These are phyloP conservation scores for Domatiomyces catenatus DNA, from an alignment of 2,329 filamentous ascomycete genomes.

Conservation along the genomic window DNA sequence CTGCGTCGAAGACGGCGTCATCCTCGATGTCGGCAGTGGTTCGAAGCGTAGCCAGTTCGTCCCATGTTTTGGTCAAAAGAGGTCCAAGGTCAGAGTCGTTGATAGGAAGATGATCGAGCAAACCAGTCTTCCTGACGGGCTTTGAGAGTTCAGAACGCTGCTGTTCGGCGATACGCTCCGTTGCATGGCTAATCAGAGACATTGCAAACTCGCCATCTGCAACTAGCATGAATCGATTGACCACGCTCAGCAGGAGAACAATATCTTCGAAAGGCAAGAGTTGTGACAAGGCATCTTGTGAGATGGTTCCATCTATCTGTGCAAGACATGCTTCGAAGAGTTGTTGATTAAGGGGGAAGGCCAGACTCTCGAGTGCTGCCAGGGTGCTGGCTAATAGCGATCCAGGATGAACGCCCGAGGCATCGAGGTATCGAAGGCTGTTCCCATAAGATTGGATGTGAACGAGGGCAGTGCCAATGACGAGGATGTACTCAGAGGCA, in stretches of 20 bases:
- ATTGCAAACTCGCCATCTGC: conserved; percentile 83
- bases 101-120: conserved; percentile 48
- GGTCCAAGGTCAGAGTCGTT: conserved; percentile 78
- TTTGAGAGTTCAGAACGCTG: conserved; percentile 35
- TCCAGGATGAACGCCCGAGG: conserved; percentile 5
- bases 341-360: conserved; percentile 57
- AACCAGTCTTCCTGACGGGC: conserved; percentile 12
- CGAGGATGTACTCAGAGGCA: conserved; percentile 70
- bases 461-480: conserved; percentile 78
- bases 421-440: conserved; percentile 19
- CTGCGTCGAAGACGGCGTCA: conserved; percentile 61
- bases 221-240: conserved; percentile 77
- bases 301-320: conserved; percentile 64
- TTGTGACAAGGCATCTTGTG: conserved; percentile 67
- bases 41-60: conserved; percentile 59
- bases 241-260: conserved; percentile 57
- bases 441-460: conserved; percentile 44
- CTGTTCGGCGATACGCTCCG: conserved; percentile 59
- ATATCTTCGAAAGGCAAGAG: conserved; percentile 65
- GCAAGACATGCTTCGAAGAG: conserved; percentile 58
- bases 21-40: conserved; percentile 59
- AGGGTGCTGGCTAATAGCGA: conserved; percentile 20
- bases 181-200: conserved; percentile 69
- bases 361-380: conserved; percentile 30
- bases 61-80: conserved; percentile 63